Evolutionary conservation across 2,329 filamentous ascomycete species (phyloP).

Genomic region (Ophiocordyceps sinensis): DNA sequence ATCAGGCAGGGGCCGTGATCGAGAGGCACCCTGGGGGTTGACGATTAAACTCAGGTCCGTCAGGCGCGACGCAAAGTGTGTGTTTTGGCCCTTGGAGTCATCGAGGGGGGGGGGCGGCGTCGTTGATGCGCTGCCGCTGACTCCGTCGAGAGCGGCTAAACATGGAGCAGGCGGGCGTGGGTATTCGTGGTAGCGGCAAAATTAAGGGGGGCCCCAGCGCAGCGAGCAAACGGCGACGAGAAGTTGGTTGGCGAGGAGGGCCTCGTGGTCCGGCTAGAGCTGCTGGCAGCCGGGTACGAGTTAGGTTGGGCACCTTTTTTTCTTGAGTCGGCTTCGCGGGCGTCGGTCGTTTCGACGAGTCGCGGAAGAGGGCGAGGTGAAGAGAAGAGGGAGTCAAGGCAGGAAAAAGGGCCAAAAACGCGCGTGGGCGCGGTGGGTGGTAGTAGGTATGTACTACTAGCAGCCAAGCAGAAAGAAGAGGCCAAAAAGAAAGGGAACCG

Average conservation of each 20-base stretch:
- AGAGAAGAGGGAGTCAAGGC: neutral
- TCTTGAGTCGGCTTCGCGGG: slow-evolving; percentile 1
- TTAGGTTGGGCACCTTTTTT: neutral
- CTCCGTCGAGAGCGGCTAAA: slow-evolving; percentile 21
- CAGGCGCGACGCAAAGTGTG: slow-evolving; percentile 11
- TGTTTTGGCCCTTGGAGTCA: slow-evolving; percentile 6
- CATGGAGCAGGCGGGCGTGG: slow-evolving; percentile 16
- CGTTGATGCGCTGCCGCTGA: slow-evolving; percentile 11
- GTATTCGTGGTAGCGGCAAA: slow-evolving; percentile 6
- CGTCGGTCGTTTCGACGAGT: slow-evolving; percentile 1
- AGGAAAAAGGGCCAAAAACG: neutral
- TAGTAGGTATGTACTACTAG: too few species aligned
- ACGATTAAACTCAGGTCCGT: slow-evolving; percentile 14
- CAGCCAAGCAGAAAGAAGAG: neutral
- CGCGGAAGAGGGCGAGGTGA: neutral
- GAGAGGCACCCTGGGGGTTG: slow-evolving; percentile 10
- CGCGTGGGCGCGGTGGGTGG: neutral
- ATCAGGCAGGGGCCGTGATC: slow-evolving; percentile 14
- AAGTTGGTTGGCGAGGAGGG: neutral
- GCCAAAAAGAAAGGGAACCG: neutral
- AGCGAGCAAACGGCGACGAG: neutral
- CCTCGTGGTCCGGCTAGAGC: neutral
- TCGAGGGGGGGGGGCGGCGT: slow-evolving; percentile 2
- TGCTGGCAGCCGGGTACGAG: neutral
- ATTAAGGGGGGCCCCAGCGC: neutral